Conservation (phyloP, 768 basidiomycete species). For the Cantharellus anzutake region DNA sequence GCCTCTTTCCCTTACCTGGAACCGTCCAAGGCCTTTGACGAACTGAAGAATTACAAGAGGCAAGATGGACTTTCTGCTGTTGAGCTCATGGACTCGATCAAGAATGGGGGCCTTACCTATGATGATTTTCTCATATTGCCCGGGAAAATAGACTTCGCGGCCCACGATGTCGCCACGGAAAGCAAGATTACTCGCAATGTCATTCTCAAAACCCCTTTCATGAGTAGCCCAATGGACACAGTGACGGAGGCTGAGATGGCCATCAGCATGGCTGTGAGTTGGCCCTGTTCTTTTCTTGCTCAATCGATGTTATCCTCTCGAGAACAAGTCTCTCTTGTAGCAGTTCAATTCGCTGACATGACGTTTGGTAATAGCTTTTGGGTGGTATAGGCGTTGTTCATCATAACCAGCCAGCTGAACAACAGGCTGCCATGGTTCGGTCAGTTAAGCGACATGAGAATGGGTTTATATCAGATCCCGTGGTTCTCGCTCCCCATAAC, state of each 20-base stretch:
- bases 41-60: constrained; percentile 49
- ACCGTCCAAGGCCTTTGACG: constrained; percentile 51
- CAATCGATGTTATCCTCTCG: too few relatives aligned
- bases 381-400: constrained; percentile 98
- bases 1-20: constrained; percentile 29
- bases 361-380: constrained; percentile 33
- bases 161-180: constrained; percentile 62
- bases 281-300: neutral
- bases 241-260: constrained; percentile 94
- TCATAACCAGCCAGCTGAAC: constrained; percentile 71
- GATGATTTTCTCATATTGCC: constrained; percentile 92
- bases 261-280: constrained; percentile 71
- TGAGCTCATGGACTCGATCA: constrained; percentile 74
- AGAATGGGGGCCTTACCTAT: constrained; percentile 88
- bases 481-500: constrained; percentile 64
- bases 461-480: constrained; percentile 91
- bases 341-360: neutral
- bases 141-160: constrained; percentile 88
- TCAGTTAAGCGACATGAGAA: constrained; percentile 98
- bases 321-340: neutral
- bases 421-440: constrained; percentile 92
- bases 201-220: constrained; percentile 80
- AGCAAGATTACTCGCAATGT: constrained; percentile 82
- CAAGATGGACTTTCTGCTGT: constrained; percentile 67
- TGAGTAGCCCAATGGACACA: constrained; percentile 99